Evolutionary conservation across 2,329 filamentous ascomycete genomes (phyloP).

Genomic region (Immersiporthe knoxdaviesiana): DNA sequence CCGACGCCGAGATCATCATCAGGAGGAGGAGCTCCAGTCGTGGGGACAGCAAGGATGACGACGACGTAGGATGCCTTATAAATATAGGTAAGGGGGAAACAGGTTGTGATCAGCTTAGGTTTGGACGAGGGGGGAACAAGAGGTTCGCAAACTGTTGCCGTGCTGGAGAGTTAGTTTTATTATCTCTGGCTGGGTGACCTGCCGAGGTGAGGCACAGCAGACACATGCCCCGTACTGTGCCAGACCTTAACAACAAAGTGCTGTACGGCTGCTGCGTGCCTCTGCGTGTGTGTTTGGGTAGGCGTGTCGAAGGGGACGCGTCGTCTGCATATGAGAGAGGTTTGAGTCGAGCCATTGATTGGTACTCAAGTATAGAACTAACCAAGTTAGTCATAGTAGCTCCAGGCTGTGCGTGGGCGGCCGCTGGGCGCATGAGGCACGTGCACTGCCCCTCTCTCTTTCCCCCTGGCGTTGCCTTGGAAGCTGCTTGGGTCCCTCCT

Average conservation of each 20-base stretch:
- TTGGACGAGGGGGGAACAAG: neutral
- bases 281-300: neutral
- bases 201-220: neutral
- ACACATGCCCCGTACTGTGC: neutral
- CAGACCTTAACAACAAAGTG: neutral
- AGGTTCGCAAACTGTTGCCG: constrained; percentile 13
- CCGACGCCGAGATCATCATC: neutral
- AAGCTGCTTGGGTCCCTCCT: no score
- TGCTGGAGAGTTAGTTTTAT: neutral
- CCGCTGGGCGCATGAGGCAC: neutral
- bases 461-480: no score
- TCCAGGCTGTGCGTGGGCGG: neutral
- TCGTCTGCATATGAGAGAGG: constrained; percentile 6
- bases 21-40: neutral
- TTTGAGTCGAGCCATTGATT: neutral
- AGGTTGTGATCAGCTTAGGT: neutral
- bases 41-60: neutral
- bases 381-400: neutral
- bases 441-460: neutral
- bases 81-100: neutral
- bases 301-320: neutral
- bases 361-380: neutral
- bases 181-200: neutral
- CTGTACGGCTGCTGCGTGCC: neutral
- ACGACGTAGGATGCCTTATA: neutral